A percentile compares a stretch with the other conserved stretches of the same genome.
Conservation (phyloP, 805 yeast genomes). For the Lipomyces spencermartinsiae region DNA sequence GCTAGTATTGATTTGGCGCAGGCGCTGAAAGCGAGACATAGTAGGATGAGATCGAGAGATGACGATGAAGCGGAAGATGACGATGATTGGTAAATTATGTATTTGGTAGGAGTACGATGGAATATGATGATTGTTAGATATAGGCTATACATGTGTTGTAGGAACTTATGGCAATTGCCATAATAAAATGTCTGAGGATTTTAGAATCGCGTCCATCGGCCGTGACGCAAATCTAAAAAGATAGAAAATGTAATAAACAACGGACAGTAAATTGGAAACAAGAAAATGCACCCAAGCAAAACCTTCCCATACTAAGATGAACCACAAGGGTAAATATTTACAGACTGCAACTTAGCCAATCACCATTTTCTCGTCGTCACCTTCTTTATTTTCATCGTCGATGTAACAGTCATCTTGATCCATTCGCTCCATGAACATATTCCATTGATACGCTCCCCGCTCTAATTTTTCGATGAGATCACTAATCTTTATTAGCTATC, state of each 20-base stretch:
- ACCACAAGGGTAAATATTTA: no score
- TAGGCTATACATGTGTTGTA: not conserved
- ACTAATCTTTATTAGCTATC: not conserved
- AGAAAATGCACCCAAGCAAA: not conserved
- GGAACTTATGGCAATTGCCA: not conserved
- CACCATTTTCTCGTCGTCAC: not conserved
- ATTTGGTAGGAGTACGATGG: not conserved
- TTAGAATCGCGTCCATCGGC: no score
- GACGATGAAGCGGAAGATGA: conserved; percentile 57
- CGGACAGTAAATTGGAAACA: not conserved
- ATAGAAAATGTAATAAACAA: no score
- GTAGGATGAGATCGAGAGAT: conserved; percentile 69
- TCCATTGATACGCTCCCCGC: not conserved
- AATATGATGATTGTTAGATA: not conserved
- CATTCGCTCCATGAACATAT: not conserved
- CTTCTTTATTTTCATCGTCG: not conserved
- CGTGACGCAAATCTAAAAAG: no score
- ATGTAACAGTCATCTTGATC: conserved; percentile 13
- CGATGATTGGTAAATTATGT: conserved; percentile 40
- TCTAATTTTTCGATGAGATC: conserved; percentile 3
- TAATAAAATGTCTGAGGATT: not conserved
- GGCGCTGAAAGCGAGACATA: conserved; percentile 76
- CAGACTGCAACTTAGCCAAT: no score
- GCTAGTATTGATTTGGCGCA: conserved; percentile 61
- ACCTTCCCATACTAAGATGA: no score